Percentiles rank a stretch among this genome's conserved stretches.
Conservation (phyloP, 805 yeast species). For the Martiniozyma abietophila region DNA sequence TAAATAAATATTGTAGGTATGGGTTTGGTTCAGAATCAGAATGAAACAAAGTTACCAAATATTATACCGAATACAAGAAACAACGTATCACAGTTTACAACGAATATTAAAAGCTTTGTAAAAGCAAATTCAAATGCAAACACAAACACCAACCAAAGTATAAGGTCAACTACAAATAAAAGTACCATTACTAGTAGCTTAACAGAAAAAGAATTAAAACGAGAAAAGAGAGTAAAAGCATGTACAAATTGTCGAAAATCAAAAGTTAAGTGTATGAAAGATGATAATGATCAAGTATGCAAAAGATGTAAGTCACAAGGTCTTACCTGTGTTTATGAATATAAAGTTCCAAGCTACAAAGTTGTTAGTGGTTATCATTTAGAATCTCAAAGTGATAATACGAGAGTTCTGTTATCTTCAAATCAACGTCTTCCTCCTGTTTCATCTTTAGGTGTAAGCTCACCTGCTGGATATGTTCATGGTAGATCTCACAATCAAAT, state of each 20-base stretch:
- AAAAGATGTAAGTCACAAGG: conserved; percentile 45
- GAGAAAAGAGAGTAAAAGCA: conserved; percentile 32
- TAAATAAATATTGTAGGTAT: too few species aligned
- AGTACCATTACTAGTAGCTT: conserved; percentile 7
- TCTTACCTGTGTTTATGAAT: conserved; percentile 48
- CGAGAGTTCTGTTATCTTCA: not conserved
- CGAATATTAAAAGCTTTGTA: too few species aligned
- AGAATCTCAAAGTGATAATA: not conserved
- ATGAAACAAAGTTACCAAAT: too few species aligned
- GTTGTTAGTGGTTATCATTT: conserved; percentile 21
- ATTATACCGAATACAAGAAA: too few species aligned
- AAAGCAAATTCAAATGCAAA: too few species aligned
- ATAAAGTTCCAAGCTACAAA: conserved; percentile 38
- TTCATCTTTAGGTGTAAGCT: too few species aligned
- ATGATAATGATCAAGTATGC: conserved; percentile 39
- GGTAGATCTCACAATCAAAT: too few species aligned
- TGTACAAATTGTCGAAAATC: conserved; percentile 54
- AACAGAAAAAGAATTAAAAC: conserved; percentile 9
- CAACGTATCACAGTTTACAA: too few species aligned
- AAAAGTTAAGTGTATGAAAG: conserved; percentile 53
- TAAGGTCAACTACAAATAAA: too few species aligned
- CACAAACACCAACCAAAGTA: too few species aligned
- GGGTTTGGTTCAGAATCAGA: too few species aligned
- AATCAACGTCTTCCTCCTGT: not conserved
- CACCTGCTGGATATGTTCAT: too few species aligned